phyloP scores from a whole-genome alignment of 2,329 filamentous ascomycete genomes.

The Bipolaris zeicola region DNA sequence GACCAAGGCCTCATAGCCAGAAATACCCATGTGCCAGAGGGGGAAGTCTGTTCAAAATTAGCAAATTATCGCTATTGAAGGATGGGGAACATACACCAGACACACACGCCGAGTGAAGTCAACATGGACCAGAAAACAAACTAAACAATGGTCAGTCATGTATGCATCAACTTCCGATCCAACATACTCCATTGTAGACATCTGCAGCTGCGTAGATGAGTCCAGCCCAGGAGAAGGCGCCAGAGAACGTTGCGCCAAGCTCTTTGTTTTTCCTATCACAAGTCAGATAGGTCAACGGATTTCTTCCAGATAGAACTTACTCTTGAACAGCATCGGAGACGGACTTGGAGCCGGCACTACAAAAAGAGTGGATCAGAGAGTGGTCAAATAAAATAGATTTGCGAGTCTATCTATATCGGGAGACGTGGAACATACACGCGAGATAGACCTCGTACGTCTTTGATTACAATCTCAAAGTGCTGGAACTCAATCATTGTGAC shows the following conservation, averaged over 20 bases:
- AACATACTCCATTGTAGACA: slow-evolving; percentile 84
- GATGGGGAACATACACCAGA: slow-evolving; percentile 77
- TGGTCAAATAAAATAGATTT: slow-evolving; percentile 44
- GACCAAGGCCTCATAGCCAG: slow-evolving; percentile 89
- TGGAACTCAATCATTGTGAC: slow-evolving; percentile 92
- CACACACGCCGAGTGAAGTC: slow-evolving; percentile 83
- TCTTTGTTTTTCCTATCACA: slow-evolving; percentile 72
- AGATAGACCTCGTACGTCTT: slow-evolving; percentile 85
- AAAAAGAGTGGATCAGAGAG: slow-evolving; percentile 43
- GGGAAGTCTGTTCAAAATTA: slow-evolving; percentile 72
- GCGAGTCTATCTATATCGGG: slow-evolving; percentile 73
- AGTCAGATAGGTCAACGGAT: slow-evolving; percentile 26
- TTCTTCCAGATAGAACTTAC: slow-evolving; percentile 57
- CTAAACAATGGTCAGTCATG: slow-evolving; percentile 51
- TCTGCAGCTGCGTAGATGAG: slow-evolving; percentile 83
- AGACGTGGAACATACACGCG: slow-evolving; percentile 99
- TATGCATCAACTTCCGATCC: neutral
- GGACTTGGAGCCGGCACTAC: slow-evolving; percentile 55
- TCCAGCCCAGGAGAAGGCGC: slow-evolving; percentile 74
- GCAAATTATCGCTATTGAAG: neutral
- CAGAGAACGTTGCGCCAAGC: slow-evolving; percentile 70
- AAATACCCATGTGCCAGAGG: slow-evolving; percentile 98
- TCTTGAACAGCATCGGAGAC: slow-evolving; percentile 60
- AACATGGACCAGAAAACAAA: slow-evolving; percentile 96
- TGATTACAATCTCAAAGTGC: slow-evolving; percentile 83